Conservation (phyloP, 1,284 basidiomycete genomes). For the Vanrija sp. region DNA sequence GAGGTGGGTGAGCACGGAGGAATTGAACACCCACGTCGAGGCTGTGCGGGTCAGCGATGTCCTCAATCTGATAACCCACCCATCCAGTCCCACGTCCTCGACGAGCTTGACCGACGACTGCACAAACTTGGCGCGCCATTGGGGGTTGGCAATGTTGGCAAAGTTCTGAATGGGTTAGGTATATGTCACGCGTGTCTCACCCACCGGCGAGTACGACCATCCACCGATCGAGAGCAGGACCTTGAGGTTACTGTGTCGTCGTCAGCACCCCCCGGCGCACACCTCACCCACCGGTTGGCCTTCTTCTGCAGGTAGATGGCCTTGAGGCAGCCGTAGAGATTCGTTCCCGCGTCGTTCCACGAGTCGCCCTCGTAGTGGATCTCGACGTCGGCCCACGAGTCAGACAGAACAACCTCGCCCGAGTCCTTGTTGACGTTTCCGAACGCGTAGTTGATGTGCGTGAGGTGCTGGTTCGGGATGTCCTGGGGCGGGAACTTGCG, state of each 20-base stretch:
- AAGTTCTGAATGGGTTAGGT: constrained; percentile 37
- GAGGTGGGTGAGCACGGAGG: constrained; percentile 7
- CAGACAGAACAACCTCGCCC: constrained; percentile 67
- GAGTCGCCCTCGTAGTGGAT: constrained; percentile 68
- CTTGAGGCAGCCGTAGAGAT: constrained; percentile 82
- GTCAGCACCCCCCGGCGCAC: not conserved
- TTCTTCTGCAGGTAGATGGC: constrained; percentile 80
- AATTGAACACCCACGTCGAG: constrained; percentile 65
- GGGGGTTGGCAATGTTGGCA: constrained; percentile 56
- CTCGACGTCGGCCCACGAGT: constrained; percentile 76
- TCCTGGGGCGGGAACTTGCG: constrained; percentile 69
- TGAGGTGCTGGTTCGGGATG: constrained; percentile 66
- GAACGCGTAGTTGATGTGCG: constrained; percentile 85
- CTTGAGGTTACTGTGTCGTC: constrained; percentile 60
- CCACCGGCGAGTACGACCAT: constrained; percentile 75
- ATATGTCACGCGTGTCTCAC: constrained; percentile 47
- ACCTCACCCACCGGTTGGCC: constrained; percentile 56
- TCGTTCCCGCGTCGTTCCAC: constrained; percentile 79
- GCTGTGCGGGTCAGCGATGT: constrained; percentile 9
- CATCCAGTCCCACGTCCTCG: constrained; percentile 84
- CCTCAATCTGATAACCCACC: constrained; percentile 57
- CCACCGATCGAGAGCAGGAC: constrained; percentile 75
- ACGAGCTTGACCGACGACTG: constrained; percentile 65
- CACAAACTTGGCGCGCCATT: constrained; percentile 66
- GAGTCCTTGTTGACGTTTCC: constrained; percentile 69